Evolutionary conservation across 768 basidiomycete species (phyloP).

Genomic region (Fomitopsis pulvina): DNA sequence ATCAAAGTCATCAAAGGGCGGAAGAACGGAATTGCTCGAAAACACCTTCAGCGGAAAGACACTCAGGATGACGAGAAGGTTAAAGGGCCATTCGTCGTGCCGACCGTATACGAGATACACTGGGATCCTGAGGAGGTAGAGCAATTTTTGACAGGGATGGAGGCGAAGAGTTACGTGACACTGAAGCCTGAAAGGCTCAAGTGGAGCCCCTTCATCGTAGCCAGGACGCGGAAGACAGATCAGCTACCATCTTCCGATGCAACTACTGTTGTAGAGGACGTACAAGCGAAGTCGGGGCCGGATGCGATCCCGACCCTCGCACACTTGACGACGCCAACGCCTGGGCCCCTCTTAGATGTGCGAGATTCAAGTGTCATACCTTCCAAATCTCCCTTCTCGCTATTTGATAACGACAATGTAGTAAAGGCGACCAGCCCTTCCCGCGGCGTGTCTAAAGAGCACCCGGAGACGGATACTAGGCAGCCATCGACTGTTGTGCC

Average conservation of each 20-base stretch:
- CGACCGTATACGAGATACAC: slow-evolving; percentile 64
- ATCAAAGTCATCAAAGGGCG: slow-evolving; percentile 70
- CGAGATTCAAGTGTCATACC: not conserved
- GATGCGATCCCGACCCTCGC: not conserved
- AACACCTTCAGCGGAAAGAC: slow-evolving; percentile 47
- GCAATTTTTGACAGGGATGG: slow-evolving; percentile 62
- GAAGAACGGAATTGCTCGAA: slow-evolving; percentile 56
- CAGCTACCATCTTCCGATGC: not conserved
- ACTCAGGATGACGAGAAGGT: slow-evolving; percentile 43
- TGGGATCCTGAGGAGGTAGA: slow-evolving; percentile 68
- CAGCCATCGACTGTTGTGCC: not conserved
- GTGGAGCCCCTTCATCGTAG: slow-evolving; percentile 89
- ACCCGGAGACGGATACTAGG: not conserved
- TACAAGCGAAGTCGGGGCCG: not conserved
- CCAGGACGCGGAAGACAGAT: slow-evolving; percentile 33
- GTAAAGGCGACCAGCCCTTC: slow-evolving; percentile 8
- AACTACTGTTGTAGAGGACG: not conserved
- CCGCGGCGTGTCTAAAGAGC: not conserved
- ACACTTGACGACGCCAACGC: not conserved
- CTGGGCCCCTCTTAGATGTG: not conserved
- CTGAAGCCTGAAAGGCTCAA: slow-evolving; percentile 81
- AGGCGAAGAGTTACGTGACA: slow-evolving; percentile 69
- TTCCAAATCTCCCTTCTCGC: slow-evolving; percentile 14
- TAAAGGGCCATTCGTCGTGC: slow-evolving; percentile 54
- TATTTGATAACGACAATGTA: slow-evolving; percentile 26